Evolutionary conservation across 2,329 filamentous ascomycete species (phyloP).

Genomic region (Keithomyces neogunnii): DNA sequence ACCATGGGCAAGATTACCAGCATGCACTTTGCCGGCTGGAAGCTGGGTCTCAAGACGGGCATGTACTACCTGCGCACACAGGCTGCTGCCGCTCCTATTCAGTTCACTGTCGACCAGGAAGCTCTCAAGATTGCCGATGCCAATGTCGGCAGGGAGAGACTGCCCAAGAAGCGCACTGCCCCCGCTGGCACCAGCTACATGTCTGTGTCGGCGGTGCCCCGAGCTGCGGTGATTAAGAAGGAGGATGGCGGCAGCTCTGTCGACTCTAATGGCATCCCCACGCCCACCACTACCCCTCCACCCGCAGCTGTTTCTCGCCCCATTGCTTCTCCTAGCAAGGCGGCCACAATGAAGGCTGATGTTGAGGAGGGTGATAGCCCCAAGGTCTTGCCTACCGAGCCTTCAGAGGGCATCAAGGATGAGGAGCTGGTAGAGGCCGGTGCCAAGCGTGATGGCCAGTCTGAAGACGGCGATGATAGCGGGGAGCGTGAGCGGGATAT

Average conservation of each 20-base stretch:
- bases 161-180: slow-evolving; percentile 61
- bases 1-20: slow-evolving; percentile 99
- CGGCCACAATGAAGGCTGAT: slow-evolving; percentile 68
- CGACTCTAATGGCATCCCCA: slow-evolving; percentile 55
- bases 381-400: slow-evolving; percentile 67
- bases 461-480: slow-evolving; percentile 66
- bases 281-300: slow-evolving; percentile 59
- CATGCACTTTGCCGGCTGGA: slow-evolving; percentile 99
- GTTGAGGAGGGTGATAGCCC: slow-evolving; percentile 70
- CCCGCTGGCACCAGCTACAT: slow-evolving; percentile 46
- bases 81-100: slow-evolving; percentile 92
- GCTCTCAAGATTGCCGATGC: slow-evolving; percentile 81
- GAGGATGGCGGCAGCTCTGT: slow-evolving; percentile 30
- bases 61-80: slow-evolving; percentile 99
- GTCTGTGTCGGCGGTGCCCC: slow-evolving; percentile 54
- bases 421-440: slow-evolving; percentile 56
- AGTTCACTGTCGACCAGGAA: slow-evolving; percentile 98
- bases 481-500: slow-evolving; percentile 81
- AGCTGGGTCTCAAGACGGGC: slow-evolving; percentile 97
- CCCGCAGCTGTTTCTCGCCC: slow-evolving; percentile 33
- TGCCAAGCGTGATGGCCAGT: slow-evolving; percentile 45
- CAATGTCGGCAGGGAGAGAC: slow-evolving; percentile 57
- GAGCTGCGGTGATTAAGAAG: slow-evolving; percentile 57
- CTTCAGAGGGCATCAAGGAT: slow-evolving; percentile 49
- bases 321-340: slow-evolving; percentile 49